Base-by-base conservation (phyloP, 164 flowering plant genomes). In the Pachysandra terminalis region DNA sequence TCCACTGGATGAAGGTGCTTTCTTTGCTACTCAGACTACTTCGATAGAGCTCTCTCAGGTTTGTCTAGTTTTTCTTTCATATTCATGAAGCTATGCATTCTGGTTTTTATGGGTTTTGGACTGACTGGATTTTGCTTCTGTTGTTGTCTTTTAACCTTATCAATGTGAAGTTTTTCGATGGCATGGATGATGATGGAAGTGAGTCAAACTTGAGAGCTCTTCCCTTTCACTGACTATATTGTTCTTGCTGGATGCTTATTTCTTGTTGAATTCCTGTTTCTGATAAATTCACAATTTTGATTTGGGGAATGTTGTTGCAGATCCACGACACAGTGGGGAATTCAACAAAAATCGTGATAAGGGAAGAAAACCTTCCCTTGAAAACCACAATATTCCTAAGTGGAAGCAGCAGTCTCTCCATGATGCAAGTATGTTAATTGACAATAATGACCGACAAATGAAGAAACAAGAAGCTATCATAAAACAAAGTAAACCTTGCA, bases 111-210 rank as follows among this genome's bases (percentile, higher is more conserved):
- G 37, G 37, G 37, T 32, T 32, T 32, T 7, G 3, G 37, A 63
- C 81, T 83, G 78, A 85, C 75, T 63, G 25, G 61, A 41, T 55
- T 67, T 27, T 70, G 26, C 51, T 81, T 67, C 51, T 64, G 52
- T 59, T 25, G 45, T 28, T 59, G 60, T 66, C 59, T 60, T 61
- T 41, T 22, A 24, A 35, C 58, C 70, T 25, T 62, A 35, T 45
- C 40, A n/a, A 21, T 27, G 55, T 45, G 75, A 78, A 95, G 97
- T 87, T 95, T 83, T 95, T 92, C 68, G 97, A 95, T 56, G 96
- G 90, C 64, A 84, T 95, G 91, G 97, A 95, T 78, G 97, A 90
- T 76, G 87, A 86, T 80, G 96, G 91, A 95, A 90, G 98, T 95
- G 83, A 90, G 98, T 89, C 51, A 23, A 70, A 64, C 24, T 53